Base-by-base conservation (phyloP, 176 grass and related monocot genomes). In the Zoysia japonica region DNA sequence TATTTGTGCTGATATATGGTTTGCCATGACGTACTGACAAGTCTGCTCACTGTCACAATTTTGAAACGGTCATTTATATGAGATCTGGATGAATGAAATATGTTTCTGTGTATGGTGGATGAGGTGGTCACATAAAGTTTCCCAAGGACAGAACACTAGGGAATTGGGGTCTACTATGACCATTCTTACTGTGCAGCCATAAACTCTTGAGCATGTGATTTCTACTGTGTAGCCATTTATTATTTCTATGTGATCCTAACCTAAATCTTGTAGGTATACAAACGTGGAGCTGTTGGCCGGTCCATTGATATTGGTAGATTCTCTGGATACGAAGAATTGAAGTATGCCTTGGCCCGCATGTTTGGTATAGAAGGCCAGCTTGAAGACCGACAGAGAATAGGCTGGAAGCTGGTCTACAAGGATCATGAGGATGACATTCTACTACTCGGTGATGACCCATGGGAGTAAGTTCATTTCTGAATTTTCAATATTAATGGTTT, bases 321-420 rank as follows among this genome's bases (percentile, higher is more conserved):
- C 83, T 93, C 90, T 61, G 96, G 90, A 64, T 99, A 99, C 70
- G 86, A 87, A 75, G 92, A 96, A 17, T 74, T 99, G 48, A 99
- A 99, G 77, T 88, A 86, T 80, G 96, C 90, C 86, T 86, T 99
- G 82, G 96, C 96, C 39, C 86, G 92, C 50, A 99, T 99, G 96
- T 99, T 99, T 84, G 93, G 92, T 67, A 99, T 96, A 88, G 92
- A 99, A 69, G 96, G 96, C 19, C 96, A 99, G 78, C 87, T 99
- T 44, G 96, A 99, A 87, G 96, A 93, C 68, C 84, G 84, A 9
- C 92, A 94, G 44, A 89, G 87, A 89, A 89, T 93, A 56, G 96
- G 96, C n/a, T 99, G 96, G 96, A 99, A 99, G 67, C 82, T 99
- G 64, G 96, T 99, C 74, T 99, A 96, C 76, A 90, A 83, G 69